phyloP scores from a whole-genome alignment of 768 basidiomycete species.

The Kwoniella newhampshirensis region DNA sequence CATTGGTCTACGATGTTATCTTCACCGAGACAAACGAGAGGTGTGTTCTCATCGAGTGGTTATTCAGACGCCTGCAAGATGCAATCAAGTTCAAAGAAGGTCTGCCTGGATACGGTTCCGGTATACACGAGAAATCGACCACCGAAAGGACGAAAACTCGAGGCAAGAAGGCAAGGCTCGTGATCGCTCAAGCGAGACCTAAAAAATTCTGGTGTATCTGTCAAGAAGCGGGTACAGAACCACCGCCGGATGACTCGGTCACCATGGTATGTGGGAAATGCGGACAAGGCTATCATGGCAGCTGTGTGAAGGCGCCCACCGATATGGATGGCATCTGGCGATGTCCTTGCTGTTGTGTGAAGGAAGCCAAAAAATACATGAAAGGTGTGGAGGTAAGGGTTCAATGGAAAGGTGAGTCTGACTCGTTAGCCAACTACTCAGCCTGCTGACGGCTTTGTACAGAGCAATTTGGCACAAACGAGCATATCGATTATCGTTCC shows the following conservation, averaged over 20 bases:
- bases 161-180: constrained; percentile 28
- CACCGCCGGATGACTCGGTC: constrained; percentile 20
- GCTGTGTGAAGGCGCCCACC: constrained; percentile 37
- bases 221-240: constrained; percentile 1
- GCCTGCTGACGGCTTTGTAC: not conserved
- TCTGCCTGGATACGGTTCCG: constrained; percentile 1
- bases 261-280: constrained; percentile 35
- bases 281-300: constrained; percentile 43
- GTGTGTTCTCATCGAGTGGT: constrained; percentile 34
- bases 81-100: constrained; percentile 16
- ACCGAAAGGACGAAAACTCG: constrained; percentile 16
- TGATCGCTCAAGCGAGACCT: constrained; percentile 28
- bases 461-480: constrained; percentile 34
- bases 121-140: constrained; percentile 5
- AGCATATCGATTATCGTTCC: constrained; percentile 37
- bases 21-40: constrained; percentile 19
- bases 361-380: constrained; percentile 38
- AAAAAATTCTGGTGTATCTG: constrained; percentile 38
- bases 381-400: constrained; percentile 34
- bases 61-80: constrained; percentile 31
- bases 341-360: constrained; percentile 49
- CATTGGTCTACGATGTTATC: constrained; percentile 31
- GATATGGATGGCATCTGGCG: constrained; percentile 30
- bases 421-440: not conserved
- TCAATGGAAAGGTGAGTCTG: constrained; percentile 37